phyloP scores from a whole-genome alignment of 306 rosid genomes.

The Luffa acutangula region DNA sequence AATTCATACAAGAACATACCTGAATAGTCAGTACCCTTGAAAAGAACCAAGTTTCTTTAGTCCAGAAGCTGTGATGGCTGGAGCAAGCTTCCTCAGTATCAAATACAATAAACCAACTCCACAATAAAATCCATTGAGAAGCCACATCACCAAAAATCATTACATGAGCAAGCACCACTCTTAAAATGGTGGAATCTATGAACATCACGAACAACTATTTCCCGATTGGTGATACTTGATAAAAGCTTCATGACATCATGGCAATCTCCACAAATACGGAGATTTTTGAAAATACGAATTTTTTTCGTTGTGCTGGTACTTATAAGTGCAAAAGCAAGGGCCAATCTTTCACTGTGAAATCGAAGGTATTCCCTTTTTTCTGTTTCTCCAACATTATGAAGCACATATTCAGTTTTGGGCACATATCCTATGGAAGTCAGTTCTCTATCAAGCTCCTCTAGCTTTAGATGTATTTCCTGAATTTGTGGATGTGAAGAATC shows the following conservation, averaged over 20 bases:
- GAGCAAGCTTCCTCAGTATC: neutral
- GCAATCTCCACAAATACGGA: conserved; percentile 27
- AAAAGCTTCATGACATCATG: conserved; percentile 24
- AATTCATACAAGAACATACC: neutral
- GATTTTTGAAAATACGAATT: conserved; percentile 22
- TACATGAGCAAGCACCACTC: conserved; percentile 23
- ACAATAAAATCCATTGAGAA: neutral
- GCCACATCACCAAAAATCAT: conserved; percentile 19
- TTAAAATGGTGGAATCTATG: conserved; percentile 26
- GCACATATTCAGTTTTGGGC: conserved; percentile 20
- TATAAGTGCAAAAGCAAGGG: conserved; percentile 22
- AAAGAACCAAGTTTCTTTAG: neutral
- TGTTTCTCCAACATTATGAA: conserved; percentile 17
- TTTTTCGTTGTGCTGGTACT: conserved; percentile 6
- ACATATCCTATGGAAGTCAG: conserved; percentile 8
- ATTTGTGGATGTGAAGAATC: conserved; percentile 25
- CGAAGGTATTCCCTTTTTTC: conserved; percentile 21
- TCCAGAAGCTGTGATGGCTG: neutral
- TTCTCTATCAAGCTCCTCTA: conserved; percentile 21
- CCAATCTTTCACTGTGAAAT: conserved; percentile 28
- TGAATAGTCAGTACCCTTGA: neutral
- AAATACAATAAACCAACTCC: neutral
- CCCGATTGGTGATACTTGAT: conserved; percentile 16
- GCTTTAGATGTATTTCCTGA: conserved; percentile 18
- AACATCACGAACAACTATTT: conserved; percentile 23